Conservation (phyloP, 495 filamentous ascomycete species). For the Cercophora scortea region DNA sequence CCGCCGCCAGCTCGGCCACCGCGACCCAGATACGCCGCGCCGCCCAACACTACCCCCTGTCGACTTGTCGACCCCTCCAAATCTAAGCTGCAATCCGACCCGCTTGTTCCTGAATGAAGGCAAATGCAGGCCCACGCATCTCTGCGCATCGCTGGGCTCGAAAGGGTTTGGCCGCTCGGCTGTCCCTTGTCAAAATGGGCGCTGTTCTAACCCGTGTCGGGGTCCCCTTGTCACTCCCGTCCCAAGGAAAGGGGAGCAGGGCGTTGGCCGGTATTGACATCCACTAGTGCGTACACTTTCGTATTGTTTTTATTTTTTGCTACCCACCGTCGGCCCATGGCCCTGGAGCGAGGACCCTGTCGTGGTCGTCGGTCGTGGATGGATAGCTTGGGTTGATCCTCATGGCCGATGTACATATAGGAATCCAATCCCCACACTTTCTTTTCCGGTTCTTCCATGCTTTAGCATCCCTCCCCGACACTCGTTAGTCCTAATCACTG, state of each 20-base stretch:
- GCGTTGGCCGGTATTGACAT: not conserved
- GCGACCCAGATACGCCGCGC: too few relatives aligned
- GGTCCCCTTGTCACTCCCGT: not conserved
- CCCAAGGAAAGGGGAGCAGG: not conserved
- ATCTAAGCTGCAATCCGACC: too few relatives aligned
- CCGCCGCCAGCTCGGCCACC: too few relatives aligned
- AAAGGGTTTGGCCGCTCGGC: not conserved
- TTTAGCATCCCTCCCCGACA: constrained; percentile 1
- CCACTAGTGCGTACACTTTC: not conserved
- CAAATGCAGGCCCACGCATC: not conserved
- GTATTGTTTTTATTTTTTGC: not conserved
- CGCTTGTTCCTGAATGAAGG: too few relatives aligned
- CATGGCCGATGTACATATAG: not conserved
- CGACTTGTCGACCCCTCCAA: too few relatives aligned
- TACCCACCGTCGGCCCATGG: not conserved
- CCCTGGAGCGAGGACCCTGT: not conserved
- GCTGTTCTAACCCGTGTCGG: not conserved
- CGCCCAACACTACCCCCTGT: too few relatives aligned
- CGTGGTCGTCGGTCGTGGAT: too few relatives aligned
- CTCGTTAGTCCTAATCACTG: constrained; percentile 6
- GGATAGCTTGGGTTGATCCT: not conserved
- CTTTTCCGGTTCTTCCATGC: not conserved
- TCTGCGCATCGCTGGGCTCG: not conserved
- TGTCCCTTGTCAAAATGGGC: not conserved
- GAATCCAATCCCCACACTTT: constrained; percentile 1